Conservation (phyloP, 352 stramenopile genomes). For the Phytophthora europaea region DNA sequence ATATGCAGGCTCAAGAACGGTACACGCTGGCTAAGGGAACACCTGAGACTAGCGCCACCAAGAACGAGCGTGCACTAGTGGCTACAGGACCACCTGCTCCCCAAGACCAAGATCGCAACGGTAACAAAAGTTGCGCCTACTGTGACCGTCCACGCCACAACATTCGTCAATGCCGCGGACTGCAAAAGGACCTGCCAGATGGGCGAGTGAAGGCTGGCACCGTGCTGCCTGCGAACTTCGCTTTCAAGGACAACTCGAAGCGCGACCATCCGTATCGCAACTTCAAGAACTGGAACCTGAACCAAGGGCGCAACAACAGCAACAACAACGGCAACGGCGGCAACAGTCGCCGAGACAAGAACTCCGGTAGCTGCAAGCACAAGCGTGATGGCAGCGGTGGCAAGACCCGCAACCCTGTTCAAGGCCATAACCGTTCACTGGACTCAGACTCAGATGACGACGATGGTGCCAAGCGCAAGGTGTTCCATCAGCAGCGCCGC, state of each 20-base stretch:
- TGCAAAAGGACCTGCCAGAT: slow-evolving; percentile 9
- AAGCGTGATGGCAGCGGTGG: background rate
- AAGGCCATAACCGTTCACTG: background rate
- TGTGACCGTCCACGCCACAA: slow-evolving; percentile 9
- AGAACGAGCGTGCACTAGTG: background rate
- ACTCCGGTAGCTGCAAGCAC: background rate
- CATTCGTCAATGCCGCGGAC: slow-evolving; percentile 1
- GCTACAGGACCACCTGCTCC: background rate
- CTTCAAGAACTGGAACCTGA: background rate
- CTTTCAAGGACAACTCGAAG: background rate
- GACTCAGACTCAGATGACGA: slow-evolving; percentile 11
- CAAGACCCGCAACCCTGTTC: background rate
- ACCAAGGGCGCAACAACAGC: background rate
- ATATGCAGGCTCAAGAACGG: background rate
- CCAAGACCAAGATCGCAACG: background rate
- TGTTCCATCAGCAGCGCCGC: slow-evolving; percentile 4
- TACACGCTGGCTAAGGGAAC: background rate
- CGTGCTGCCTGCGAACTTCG: slow-evolving; percentile 1
- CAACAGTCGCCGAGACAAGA: background rate
- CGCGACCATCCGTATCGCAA: slow-evolving; percentile 1
- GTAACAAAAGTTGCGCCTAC: background rate
- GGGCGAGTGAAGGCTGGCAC: slow-evolving; percentile 12
- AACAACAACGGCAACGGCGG: background rate
- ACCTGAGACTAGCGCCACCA: background rate
- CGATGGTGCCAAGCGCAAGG: background rate